Base-by-base conservation (phyloP, 306 rosid species). In the Astragalus membranaceus region DNA sequence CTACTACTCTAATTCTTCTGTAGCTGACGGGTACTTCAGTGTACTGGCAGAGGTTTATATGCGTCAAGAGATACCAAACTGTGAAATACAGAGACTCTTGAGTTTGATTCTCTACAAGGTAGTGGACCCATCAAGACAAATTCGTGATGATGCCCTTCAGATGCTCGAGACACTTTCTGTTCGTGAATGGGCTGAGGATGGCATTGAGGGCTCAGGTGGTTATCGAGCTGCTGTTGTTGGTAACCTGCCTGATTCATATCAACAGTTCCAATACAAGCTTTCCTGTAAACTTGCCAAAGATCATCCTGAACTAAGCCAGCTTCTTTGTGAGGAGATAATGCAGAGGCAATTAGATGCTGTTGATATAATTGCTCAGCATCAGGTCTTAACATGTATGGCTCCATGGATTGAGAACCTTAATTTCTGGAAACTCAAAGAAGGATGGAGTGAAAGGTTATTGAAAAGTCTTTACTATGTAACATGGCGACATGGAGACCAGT, bases 151-250 rank as follows among this genome's bases (percentile, higher is more conserved):
- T 83, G 99, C 99, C 75, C 97, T 95, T 80, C 99, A 95, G 85
- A 95, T 95, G 99, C 96, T 95, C 13, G 99, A 95, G 85, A 95
- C 99, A 16, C 97, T 95, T 52, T 95, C 99, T 83, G 90, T 83
- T 69, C 97, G 99, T 8, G 95, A 89, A 58, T 95, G 99, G 99
- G 99, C 99, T 46, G 99, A 86, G 83, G 97, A 95, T 91, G 95
- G 96, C 67, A 69, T 88, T 51, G 99, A 95, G 77, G 92, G 93
- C 46, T 86, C 97, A 13, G 99, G 97, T 78, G 84, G 92, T 84
- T 95, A 95, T 82, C 91, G 95, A 68, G 99, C 97, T 83, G 99
- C 99, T 56, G 99, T 91, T 69, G 99, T 95, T 68, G 99, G 99
- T 70, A 95, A 95, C 77, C 99, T 95, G 74, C 99, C 99, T 55